A percentile compares a stretch with the other conserved stretches of the same genome.
Conservation (phyloP, 2,329 filamentous ascomycete species). For the Stachybotrys elegans region DNA sequence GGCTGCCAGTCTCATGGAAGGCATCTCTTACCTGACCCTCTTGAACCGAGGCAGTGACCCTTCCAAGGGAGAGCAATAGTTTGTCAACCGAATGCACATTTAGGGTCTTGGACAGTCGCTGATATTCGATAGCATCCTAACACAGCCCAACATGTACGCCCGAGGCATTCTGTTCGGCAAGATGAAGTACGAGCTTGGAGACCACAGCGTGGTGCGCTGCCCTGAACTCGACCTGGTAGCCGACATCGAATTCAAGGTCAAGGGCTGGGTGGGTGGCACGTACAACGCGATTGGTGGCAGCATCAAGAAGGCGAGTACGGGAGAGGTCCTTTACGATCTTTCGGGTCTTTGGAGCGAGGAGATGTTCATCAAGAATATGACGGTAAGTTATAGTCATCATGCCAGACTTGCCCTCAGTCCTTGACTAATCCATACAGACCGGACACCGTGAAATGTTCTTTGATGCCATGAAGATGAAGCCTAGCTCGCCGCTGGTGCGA, state of each 20-base stretch:
- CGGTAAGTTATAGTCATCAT: conserved; percentile 42
- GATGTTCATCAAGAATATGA: conserved; percentile 84
- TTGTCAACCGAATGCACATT: conserved; percentile 31
- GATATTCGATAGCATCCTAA: conserved; percentile 61
- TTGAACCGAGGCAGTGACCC: conserved; percentile 68
- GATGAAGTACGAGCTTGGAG: conserved; percentile 98
- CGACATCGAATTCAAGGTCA: conserved; percentile 97
- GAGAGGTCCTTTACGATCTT: conserved; percentile 83
- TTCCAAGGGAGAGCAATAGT: conserved; percentile 80
- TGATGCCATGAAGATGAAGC: conserved; percentile 73
- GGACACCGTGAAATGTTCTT: conserved; percentile 88
- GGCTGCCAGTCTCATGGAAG: conserved; percentile 97
- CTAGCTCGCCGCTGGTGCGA: conserved; percentile 66
- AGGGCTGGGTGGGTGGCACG: conserved; percentile 92
- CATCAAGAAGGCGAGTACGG: conserved; percentile 83
- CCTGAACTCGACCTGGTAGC: conserved; percentile 81
- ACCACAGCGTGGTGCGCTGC: conserved; percentile 89
- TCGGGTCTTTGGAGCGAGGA: conserved; percentile 92
- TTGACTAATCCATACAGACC: conserved; percentile 49
- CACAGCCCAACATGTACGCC: conserved; percentile 99
- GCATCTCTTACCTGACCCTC: conserved; percentile 79
- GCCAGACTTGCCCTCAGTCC: too few species aligned
- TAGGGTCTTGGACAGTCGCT: conserved; percentile 7
- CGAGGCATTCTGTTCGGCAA: conserved; percentile 95
- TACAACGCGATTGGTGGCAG: conserved; percentile 93